Evolutionary conservation across 2,329 filamentous ascomycete species (phyloP).

Genomic region (Parasarocladium wereldwijsianum): DNA sequence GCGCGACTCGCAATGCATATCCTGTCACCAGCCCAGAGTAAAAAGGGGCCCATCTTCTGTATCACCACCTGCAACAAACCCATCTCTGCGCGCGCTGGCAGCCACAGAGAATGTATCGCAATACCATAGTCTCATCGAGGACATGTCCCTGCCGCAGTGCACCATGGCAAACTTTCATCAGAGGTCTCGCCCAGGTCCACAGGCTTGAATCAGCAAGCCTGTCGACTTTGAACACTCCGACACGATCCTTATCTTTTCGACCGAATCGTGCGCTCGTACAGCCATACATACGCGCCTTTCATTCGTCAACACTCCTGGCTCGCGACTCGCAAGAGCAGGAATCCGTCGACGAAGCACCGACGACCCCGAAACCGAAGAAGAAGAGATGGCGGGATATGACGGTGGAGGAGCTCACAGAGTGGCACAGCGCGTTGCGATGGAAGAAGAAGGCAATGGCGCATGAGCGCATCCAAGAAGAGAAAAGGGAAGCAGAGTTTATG

Average conservation of each 20-base stretch:
- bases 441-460: conserved; percentile 2
- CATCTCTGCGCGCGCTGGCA: too few relatives aligned
- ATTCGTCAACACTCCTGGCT: neutral
- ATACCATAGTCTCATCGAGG: conserved; percentile 19
- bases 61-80: too few relatives aligned
- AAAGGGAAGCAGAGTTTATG: too few relatives aligned
- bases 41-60: too few relatives aligned
- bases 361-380: conserved; percentile 2
- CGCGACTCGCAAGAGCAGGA: too few relatives aligned
- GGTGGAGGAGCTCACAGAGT: conserved; percentile 1
- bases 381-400: conserved; percentile 1
- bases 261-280: too few relatives aligned
- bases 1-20: too few relatives aligned
- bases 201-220: conserved; percentile 11
- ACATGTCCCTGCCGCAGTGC: conserved; percentile 30
- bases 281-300: conserved; percentile 1
- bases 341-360: too few relatives aligned
- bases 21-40: too few relatives aligned
- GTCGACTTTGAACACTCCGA: neutral
- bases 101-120: too few relatives aligned
- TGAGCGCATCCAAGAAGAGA: neutral
- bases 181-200: conserved; percentile 27
- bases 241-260: too few relatives aligned
- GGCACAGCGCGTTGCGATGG: neutral
- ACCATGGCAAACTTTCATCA: conserved; percentile 32